These are phyloP conservation scores for Physocladia obscura DNA, from an alignment of 192 early-diverging fungal species.

Conservation along the genomic window DNA sequence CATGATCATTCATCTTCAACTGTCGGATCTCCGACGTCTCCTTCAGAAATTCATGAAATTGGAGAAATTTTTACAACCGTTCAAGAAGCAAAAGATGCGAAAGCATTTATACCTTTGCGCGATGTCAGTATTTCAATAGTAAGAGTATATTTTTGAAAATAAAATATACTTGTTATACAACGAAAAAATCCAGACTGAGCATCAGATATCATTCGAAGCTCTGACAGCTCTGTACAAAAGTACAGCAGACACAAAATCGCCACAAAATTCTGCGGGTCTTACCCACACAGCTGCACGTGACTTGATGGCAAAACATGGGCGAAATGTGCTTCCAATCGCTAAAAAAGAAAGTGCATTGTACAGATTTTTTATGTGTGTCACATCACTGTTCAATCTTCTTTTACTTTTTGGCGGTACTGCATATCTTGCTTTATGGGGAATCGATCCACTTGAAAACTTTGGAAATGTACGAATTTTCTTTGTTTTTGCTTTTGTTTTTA, in stretches of 20 bases:
- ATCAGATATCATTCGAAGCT: constrained; percentile 6
- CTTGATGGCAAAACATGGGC: constrained; percentile 28
- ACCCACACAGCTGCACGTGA: constrained; percentile 17
- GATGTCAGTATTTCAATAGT: constrained; percentile 17
- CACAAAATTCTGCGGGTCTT: constrained; percentile 32
- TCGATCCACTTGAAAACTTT: constrained; percentile 76
- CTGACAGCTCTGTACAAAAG: constrained; percentile 1
- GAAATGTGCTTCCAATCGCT: constrained; percentile 75
- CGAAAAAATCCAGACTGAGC: constrained; percentile 10
- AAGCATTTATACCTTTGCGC: not conserved
- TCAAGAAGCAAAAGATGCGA: not conserved
- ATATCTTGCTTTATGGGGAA: constrained; percentile 70
- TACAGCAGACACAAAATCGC: not conserved
- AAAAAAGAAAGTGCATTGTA: constrained; percentile 67
- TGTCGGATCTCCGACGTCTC: not conserved
- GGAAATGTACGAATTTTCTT: constrained; percentile 63
- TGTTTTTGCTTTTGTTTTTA: not conserved
- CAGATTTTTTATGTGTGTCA: constrained; percentile 74
- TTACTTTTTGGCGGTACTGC: constrained; percentile 78
- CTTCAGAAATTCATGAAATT: not conserved
- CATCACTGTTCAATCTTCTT: constrained; percentile 85
- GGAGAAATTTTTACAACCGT: constrained; percentile 13
- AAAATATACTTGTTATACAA: not conserved
- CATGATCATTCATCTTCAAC: too few species aligned
- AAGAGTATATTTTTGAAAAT: not conserved